phyloP scores from a whole-genome alignment of 257 asterid genomes.

The Avicennia marina region DNA sequence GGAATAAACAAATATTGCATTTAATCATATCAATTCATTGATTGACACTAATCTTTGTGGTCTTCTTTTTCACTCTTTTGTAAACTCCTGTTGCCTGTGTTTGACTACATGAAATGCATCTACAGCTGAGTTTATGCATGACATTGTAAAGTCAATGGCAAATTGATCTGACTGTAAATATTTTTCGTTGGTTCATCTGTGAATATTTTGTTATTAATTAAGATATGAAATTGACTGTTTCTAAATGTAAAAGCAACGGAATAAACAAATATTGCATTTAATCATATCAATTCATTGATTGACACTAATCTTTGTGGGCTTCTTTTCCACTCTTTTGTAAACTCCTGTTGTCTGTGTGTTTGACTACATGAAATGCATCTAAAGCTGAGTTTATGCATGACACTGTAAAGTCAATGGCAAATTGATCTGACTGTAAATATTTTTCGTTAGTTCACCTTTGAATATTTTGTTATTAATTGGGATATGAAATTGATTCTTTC shows the following conservation, averaged over 20 bases:
- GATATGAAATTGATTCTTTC: conserved; percentile 6
- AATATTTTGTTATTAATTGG: conserved; percentile 5
- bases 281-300: neutral
- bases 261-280: neutral
- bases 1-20: neutral
- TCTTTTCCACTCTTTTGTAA: neutral
- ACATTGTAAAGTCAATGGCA: neutral
- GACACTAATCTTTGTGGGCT: conserved; percentile 2
- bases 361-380: conserved; percentile 1
- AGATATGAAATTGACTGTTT: conserved; percentile 7
- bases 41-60: conserved; percentile 1
- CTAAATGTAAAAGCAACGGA: conserved; percentile 2
- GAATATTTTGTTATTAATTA: conserved; percentile 4
- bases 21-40: neutral
- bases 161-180: neutral
- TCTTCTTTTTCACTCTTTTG: neutral
- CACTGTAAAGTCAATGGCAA: neutral
- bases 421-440: neutral
- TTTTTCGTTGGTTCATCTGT: neutral
- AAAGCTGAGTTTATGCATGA: neutral
- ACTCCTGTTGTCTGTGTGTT: neutral
- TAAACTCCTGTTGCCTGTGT: neutral
- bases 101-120: conserved; percentile 2
- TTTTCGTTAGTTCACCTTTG: neutral
- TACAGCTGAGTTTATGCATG: neutral